Evolutionary conservation across 805 yeast species (phyloP).

Genomic region (Metschnikowia orientalis): DNA sequence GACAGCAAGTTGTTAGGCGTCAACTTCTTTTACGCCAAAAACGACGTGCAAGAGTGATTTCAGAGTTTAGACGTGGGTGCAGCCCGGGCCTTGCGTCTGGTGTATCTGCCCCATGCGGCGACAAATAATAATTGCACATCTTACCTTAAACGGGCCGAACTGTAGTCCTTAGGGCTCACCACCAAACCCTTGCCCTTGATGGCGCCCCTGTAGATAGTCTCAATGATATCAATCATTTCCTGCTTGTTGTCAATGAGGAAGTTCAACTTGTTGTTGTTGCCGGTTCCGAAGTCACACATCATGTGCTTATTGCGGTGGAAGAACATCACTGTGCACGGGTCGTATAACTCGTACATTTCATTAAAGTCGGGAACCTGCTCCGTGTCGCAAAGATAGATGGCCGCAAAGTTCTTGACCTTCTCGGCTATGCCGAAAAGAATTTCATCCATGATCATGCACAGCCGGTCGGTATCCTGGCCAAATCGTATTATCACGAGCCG

Average conservation of each 20-base stretch:
- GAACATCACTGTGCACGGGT: conserved; percentile 90
- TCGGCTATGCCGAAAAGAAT: conserved; percentile 73
- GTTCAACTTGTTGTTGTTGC: conserved; percentile 91
- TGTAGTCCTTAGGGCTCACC: conserved; percentile 71
- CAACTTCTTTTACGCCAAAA: conserved; percentile 83
- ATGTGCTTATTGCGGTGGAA: conserved; percentile 90
- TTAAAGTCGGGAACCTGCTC: conserved; percentile 87
- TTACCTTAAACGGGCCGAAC: conserved; percentile 22
- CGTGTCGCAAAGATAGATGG: conserved; percentile 81
- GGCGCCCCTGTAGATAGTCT: conserved; percentile 87
- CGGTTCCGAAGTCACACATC: conserved; percentile 99
- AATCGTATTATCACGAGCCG: conserved; percentile 83
- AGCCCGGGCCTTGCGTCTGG: no score
- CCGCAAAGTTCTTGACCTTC: conserved; percentile 83
- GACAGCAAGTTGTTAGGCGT: conserved; percentile 60
- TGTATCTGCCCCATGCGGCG: no score
- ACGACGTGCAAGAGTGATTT: conserved; percentile 23
- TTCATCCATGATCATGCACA: conserved; percentile 91
- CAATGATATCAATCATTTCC: conserved; percentile 86
- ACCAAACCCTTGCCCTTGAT: conserved; percentile 90
- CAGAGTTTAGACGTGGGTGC: no score
- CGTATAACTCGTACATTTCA: conserved; percentile 83
- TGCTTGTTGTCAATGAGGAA: conserved; percentile 72
- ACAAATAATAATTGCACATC: no score
- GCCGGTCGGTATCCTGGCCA: conserved; percentile 72